Evolutionary conservation across 1,284 basidiomycete genomes (phyloP).

Genomic region (Vanrija sp.): DNA sequence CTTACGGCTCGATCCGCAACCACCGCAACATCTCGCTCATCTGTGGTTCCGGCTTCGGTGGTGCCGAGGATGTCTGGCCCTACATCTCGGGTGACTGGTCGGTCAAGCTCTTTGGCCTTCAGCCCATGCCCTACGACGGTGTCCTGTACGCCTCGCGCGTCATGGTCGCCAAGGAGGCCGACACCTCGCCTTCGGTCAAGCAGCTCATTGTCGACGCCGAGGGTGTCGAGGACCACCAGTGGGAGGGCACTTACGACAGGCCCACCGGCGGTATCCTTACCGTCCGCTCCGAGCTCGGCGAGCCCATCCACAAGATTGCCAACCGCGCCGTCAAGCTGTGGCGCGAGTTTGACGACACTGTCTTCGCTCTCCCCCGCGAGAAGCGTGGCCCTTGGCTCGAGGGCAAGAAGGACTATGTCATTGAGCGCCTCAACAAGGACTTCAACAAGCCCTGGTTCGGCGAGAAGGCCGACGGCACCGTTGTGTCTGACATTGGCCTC

Average conservation of each 20-base stretch:
- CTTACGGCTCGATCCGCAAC: slow-evolving; percentile 84
- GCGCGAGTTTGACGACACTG: slow-evolving; percentile 96
- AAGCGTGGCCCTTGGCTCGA: slow-evolving; percentile 85
- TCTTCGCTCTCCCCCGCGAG: slow-evolving; percentile 92
- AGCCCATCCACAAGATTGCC: slow-evolving; percentile 98
- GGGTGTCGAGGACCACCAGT: slow-evolving; percentile 85
- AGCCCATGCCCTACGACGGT: slow-evolving; percentile 99
- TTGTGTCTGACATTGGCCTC: slow-evolving; percentile 81
- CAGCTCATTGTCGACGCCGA: slow-evolving; percentile 89
- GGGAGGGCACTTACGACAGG: slow-evolving; percentile 94
- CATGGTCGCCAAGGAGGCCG: slow-evolving; percentile 98
- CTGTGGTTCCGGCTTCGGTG: slow-evolving; percentile 95
- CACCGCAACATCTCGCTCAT: slow-evolving; percentile 85
- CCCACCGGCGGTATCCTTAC: slow-evolving; percentile 95
- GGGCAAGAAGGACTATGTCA: slow-evolving; percentile 83
- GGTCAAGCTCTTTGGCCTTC: slow-evolving; percentile 68
- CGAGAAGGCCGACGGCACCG: slow-evolving; percentile 82
- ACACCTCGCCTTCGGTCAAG: slow-evolving; percentile 90
- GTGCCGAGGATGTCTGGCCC: slow-evolving; percentile 92
- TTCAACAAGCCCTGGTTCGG: slow-evolving; percentile 98
- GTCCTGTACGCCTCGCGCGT: slow-evolving; percentile 93
- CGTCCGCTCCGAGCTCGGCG: slow-evolving; percentile 94
- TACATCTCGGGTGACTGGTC: slow-evolving; percentile 98
- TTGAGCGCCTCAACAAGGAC: slow-evolving; percentile 87
- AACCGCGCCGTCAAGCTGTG: slow-evolving; percentile 94